Conservation (phyloP, 805 yeast genomes). For the Candida anglica region DNA sequence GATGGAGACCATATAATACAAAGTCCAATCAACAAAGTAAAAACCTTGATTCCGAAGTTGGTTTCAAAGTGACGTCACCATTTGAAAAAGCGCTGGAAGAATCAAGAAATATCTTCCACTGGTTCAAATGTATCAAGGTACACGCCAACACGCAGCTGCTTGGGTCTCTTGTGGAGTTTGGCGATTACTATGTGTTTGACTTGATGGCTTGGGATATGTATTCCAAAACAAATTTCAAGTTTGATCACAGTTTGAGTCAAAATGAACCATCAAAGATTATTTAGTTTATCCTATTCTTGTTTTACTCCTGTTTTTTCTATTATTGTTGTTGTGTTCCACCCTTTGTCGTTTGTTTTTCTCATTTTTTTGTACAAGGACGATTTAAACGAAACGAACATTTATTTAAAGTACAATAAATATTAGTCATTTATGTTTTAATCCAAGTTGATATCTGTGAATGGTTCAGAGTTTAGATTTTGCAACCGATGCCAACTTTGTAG, state of each 20-base stretch:
- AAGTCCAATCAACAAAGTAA: slow-evolving; percentile 2
- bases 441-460: too few species aligned
- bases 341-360: neutral
- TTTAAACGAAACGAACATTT: too few species aligned
- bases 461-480: too few species aligned
- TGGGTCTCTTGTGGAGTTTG: slow-evolving; percentile 18
- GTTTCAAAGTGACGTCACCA: too few species aligned
- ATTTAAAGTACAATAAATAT: too few species aligned
- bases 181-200: slow-evolving; percentile 41
- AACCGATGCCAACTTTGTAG: too few species aligned
- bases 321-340: neutral
- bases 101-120: slow-evolving; percentile 12
- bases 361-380: too few species aligned
- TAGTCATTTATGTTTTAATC: too few species aligned
- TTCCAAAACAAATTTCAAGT: slow-evolving; percentile 32
- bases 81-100: too few species aligned
- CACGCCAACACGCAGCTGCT: slow-evolving; percentile 8
- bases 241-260: slow-evolving; percentile 30
- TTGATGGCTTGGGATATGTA: slow-evolving; percentile 38
- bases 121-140: slow-evolving; percentile 24
- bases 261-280: slow-evolving; percentile 21
- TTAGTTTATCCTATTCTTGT: neutral
- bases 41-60: neutral
- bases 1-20: slow-evolving; percentile 39
- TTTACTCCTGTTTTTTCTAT: neutral